Evolutionary conservation across 2,329 filamentous ascomycete species (phyloP).

Genomic region (Setomelanomma holmii): DNA sequence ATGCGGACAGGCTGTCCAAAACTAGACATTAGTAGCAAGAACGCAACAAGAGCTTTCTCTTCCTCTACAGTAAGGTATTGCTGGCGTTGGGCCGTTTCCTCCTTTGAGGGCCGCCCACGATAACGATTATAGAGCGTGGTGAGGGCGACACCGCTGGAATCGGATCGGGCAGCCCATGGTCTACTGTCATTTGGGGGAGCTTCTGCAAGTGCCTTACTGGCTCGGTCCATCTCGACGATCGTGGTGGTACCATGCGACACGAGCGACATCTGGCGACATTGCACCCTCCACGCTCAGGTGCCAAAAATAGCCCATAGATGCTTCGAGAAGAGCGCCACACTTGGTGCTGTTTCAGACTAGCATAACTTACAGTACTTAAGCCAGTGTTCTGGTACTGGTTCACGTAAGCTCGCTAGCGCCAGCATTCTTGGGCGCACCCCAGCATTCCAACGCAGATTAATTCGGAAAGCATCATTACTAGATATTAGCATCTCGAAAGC

Average conservation of each 20-base stretch:
- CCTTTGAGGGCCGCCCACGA: constrained; percentile 18
- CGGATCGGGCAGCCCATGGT: not conserved
- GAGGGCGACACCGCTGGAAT: not conserved
- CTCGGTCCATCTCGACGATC: constrained; percentile 3
- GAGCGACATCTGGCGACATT: constrained; percentile 1
- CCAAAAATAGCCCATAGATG: constrained; percentile 6
- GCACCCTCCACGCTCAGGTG: too few species aligned
- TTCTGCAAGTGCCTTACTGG: constrained; percentile 8
- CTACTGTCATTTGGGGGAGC: constrained; percentile 1
- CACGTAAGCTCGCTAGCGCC: not conserved
- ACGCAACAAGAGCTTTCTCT: constrained; percentile 33
- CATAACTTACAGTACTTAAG: constrained; percentile 14
- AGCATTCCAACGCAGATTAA: not conserved
- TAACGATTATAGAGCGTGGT: not conserved
- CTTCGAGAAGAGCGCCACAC: constrained; percentile 5
- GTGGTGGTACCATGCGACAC: constrained; percentile 2
- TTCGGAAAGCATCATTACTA: not conserved
- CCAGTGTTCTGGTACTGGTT: not conserved
- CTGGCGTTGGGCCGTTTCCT: constrained; percentile 24
- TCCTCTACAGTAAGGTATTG: constrained; percentile 35
- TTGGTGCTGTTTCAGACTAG: constrained; percentile 46
- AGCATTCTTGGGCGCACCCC: not conserved
- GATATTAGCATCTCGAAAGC: not conserved
- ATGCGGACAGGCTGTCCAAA: constrained; percentile 21
- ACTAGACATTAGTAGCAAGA: constrained; percentile 21